Evolutionary conservation across 768 basidiomycete species (phyloP).

Genomic region (Rhodocollybia butyracea): DNA sequence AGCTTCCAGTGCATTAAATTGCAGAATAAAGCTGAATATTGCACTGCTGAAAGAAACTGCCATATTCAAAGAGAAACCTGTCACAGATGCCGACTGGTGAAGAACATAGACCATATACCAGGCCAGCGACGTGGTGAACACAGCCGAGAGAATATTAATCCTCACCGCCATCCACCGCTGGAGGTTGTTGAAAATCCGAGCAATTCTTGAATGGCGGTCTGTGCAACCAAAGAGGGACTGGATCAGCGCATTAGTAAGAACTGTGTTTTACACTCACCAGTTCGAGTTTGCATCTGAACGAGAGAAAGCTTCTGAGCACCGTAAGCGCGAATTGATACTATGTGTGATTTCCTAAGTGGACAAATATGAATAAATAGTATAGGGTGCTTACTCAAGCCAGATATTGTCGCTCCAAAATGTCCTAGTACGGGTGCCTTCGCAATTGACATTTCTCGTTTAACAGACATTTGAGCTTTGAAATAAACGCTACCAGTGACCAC

Average conservation of each 20-base stretch:
- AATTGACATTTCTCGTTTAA: conserved; percentile 29
- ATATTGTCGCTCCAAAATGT: conserved; percentile 45
- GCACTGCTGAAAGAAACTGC: conserved; percentile 18
- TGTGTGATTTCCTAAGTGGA: neutral
- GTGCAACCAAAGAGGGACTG: too few species aligned
- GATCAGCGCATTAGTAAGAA: too few species aligned
- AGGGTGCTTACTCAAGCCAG: conserved; percentile 33
- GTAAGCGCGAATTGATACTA: conserved; percentile 42
- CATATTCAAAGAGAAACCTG: conserved; percentile 36
- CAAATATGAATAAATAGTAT: conserved; percentile 27
- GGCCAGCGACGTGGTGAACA: conserved; percentile 40
- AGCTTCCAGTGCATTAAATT: conserved; percentile 21
- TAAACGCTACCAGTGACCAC: conserved; percentile 41
- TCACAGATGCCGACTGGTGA: conserved; percentile 24
- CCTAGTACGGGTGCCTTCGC: conserved; percentile 13
- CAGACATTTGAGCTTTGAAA: conserved; percentile 44
- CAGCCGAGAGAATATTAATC: conserved; percentile 38
- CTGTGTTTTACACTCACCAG: too few species aligned
- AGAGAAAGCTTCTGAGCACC: conserved; percentile 35
- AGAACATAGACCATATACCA: conserved; percentile 31
- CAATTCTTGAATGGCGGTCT: conserved; percentile 31
- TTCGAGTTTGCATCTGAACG: conserved; percentile 27
- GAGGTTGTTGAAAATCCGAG: conserved; percentile 32
- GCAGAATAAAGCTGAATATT: conserved; percentile 18
- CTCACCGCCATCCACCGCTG: conserved; percentile 30